A percentile compares a stretch with the other conserved stretches of the same genome.
These are phyloP conservation scores for Amborella trichopoda DNA, from an alignment of 164 flowering plant genomes.

Conservation along the genomic window DNA sequence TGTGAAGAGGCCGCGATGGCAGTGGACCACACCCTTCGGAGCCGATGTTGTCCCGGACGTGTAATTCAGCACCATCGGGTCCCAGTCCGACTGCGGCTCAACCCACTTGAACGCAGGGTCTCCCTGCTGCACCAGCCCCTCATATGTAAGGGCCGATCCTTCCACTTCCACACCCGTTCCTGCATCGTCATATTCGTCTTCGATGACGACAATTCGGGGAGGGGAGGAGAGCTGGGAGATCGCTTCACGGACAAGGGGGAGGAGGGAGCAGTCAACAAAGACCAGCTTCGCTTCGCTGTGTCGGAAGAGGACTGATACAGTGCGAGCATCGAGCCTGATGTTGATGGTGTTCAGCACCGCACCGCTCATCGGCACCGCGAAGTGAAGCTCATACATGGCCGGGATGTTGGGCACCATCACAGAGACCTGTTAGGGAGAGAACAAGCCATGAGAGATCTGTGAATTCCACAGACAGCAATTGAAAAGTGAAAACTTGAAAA, in stretches of 20 bases:
- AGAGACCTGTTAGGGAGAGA: conserved; percentile 9
- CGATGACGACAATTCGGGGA: conserved; percentile 13
- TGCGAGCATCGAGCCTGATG: conserved; percentile 28
- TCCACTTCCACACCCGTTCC: conserved; percentile 1
- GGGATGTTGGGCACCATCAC: conserved; percentile 29
- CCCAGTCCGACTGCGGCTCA: conserved; percentile 32
- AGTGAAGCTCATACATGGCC: conserved; percentile 33
- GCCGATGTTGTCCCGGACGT: conserved; percentile 52
- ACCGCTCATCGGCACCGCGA: conserved; percentile 27
- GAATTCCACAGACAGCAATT: not conserved
- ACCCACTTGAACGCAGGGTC: conserved; percentile 26
- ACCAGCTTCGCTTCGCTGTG: conserved; percentile 22
- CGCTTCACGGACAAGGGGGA: conserved; percentile 16
- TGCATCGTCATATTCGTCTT: conserved; percentile 6
- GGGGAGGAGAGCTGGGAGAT: conserved; percentile 12
- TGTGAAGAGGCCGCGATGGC: conserved; percentile 32
- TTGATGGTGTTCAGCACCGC: conserved; percentile 26
- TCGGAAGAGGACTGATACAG: conserved; percentile 18
- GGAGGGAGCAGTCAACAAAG: conserved; percentile 15
- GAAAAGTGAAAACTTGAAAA: not conserved
- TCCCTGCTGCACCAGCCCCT: conserved; percentile 20
- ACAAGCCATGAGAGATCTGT: too few species aligned
- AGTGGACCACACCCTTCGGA: conserved; percentile 47
- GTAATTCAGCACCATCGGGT: conserved; percentile 33
- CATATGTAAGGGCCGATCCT: conserved; percentile 14